Evolutionary conservation across 768 basidiomycete species (phyloP).

Genomic region (Rubroboletus pulcherrimus): DNA sequence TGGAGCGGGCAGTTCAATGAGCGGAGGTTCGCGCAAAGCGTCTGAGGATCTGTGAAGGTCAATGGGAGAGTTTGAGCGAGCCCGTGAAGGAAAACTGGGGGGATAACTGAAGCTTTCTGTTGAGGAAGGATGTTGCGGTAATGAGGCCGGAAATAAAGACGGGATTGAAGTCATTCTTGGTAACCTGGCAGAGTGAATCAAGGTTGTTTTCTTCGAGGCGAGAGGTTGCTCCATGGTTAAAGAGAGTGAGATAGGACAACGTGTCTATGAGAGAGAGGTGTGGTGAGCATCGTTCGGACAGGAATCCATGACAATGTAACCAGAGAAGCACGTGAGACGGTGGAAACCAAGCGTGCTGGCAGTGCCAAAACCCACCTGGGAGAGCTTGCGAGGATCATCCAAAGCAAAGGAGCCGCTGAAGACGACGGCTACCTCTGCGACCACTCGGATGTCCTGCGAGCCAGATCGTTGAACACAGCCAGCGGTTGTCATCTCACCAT

Average conservation of each 20-base stretch:
- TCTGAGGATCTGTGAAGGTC: not conserved
- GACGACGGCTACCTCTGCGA: not conserved
- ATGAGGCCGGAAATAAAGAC: not conserved
- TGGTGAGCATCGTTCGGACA: not conserved
- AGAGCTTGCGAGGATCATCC: not conserved
- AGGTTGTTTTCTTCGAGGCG: not conserved
- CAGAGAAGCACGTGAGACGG: not conserved
- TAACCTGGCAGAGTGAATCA: not conserved
- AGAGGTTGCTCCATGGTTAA: not conserved
- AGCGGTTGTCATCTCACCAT: not conserved
- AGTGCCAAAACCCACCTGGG: not conserved
- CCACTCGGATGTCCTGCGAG: not conserved
- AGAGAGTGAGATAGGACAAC: not conserved
- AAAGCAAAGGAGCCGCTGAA: not conserved
- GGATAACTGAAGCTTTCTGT: not conserved
- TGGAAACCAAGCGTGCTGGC: not conserved
- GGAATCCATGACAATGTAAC: not conserved
- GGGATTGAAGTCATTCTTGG: not conserved
- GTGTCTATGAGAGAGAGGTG: not conserved
- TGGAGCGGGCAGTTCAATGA: constrained; percentile 1
- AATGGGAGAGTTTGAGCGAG: constrained; percentile 15
- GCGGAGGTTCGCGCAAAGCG: not conserved
- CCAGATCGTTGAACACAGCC: not conserved
- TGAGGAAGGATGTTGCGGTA: not conserved
- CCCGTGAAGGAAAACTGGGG: constrained; percentile 4